These are phyloP conservation scores for Mycena leptocephala DNA, from an alignment of 768 basidiomycete species.

Conservation along the genomic window DNA sequence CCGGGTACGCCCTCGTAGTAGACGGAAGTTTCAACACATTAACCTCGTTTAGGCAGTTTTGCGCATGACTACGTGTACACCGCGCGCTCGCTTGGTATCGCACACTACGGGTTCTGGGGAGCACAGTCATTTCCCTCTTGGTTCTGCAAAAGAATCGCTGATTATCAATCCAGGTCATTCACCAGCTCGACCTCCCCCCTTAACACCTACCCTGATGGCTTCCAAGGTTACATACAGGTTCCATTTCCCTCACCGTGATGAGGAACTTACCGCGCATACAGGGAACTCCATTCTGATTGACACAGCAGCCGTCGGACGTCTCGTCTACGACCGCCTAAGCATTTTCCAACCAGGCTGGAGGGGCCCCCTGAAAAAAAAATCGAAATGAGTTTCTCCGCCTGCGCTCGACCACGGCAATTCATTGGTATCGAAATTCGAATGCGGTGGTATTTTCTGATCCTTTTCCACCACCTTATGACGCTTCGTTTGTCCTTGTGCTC, in stretches of 20 bases:
- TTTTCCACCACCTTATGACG: too few species aligned
- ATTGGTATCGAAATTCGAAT: too few species aligned
- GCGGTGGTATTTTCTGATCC: too few species aligned
- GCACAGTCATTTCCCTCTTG: constrained; percentile 66
- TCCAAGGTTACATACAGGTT: constrained; percentile 64
- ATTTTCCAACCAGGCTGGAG: too few species aligned
- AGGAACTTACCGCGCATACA: constrained; percentile 40
- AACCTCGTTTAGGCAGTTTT: too few species aligned
- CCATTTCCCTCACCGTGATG: too few species aligned
- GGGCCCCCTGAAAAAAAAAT: too few species aligned
- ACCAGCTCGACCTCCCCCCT: constrained; percentile 81
- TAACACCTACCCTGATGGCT: constrained; percentile 86
- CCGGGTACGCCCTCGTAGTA: too few species aligned
- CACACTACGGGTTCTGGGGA: constrained; percentile 90
- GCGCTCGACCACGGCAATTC: too few species aligned
- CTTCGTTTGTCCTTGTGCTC: too few species aligned
- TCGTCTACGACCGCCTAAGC: constrained; percentile 66
- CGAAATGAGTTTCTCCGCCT: too few species aligned
- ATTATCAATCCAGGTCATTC: constrained; percentile 69
- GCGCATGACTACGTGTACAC: constrained; percentile 91
- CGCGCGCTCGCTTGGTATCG: constrained; percentile 65
- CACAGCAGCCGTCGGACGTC: constrained; percentile 74
- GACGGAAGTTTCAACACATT: too few species aligned
- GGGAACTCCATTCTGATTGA: constrained; percentile 89
- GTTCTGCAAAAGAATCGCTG: not conserved